These are phyloP conservation scores for Nothophoma quercina DNA, from an alignment of 2,329 filamentous ascomycete species.

Conservation along the genomic window DNA sequence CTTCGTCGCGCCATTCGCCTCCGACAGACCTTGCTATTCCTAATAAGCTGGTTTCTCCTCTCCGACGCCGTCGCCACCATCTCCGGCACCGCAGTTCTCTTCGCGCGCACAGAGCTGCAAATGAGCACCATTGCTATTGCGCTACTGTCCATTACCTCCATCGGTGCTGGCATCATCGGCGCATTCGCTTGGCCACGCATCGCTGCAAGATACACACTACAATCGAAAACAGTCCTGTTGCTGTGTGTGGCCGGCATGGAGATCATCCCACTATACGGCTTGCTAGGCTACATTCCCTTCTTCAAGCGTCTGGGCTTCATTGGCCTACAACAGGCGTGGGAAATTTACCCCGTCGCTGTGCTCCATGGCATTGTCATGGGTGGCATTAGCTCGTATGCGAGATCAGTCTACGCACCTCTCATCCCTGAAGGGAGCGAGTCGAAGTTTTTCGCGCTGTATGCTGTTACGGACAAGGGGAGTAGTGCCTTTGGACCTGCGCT, in stretches of 20 bases:
- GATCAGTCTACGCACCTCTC: constrained; percentile 86
- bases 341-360: constrained; percentile 87
- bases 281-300: constrained; percentile 82
- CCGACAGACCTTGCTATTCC: constrained; percentile 75
- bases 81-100: constrained; percentile 90
- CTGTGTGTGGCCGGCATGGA: constrained; percentile 86
- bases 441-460: constrained; percentile 92
- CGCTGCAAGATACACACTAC: constrained; percentile 70
- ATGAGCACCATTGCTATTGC: constrained; percentile 88
- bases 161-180: constrained; percentile 81
- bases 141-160: constrained; percentile 88
- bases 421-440: constrained; percentile 92
- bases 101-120: constrained; percentile 86
- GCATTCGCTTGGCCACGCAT: constrained; percentile 87
- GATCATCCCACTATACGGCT: constrained; percentile 85
- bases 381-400: constrained; percentile 85
- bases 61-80: constrained; percentile 93
- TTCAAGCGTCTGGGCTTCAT: constrained; percentile 75
- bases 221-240: constrained; percentile 83
- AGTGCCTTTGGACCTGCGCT: constrained; percentile 90
- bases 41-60: constrained; percentile 88
- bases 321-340: constrained; percentile 86
- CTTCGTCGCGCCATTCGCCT: constrained; percentile 73
- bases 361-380: constrained; percentile 91
- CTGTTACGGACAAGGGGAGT: constrained; percentile 94